These are phyloP conservation scores for Tritrichomonas foetus DNA, from an alignment of 208 protist genomes.

Conservation along the genomic window DNA sequence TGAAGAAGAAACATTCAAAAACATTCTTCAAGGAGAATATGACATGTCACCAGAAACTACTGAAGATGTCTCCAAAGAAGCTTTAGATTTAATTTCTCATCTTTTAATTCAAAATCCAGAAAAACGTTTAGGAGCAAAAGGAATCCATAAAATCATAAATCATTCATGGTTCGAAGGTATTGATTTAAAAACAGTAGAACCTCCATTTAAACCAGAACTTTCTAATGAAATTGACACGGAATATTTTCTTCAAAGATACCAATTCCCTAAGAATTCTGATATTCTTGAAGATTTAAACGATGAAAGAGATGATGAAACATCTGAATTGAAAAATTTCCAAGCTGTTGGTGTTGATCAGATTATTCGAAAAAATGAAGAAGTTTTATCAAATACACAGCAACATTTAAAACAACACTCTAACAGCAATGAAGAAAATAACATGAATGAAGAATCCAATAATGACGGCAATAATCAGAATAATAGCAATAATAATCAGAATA, in stretches of 20 bases:
- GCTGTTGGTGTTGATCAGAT: neutral
- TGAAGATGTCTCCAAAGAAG: conserved; percentile 38
- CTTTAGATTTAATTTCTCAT: conserved; percentile 50
- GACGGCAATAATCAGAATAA: no score
- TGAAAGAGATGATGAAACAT: neutral
- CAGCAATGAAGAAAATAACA: no score
- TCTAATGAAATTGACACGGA: neutral
- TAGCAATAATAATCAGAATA: no score
- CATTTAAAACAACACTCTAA: no score
- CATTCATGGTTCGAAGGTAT: conserved; percentile 23
- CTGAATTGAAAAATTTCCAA: conserved; percentile 52
- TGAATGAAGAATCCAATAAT: no score
- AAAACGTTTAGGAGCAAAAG: conserved; percentile 48
- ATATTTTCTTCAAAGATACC: conserved; percentile 1
- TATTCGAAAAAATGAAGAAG: neutral
- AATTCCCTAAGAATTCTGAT: neutral
- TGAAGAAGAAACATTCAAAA: neutral
- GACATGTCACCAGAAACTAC: neutral
- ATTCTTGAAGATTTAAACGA: neutral
- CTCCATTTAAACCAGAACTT: neutral
- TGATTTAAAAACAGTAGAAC: neutral
- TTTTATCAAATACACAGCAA: no score
- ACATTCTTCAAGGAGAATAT: conserved; percentile 7
- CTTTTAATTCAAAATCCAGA: conserved; percentile 47
- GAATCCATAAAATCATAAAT: neutral